These are phyloP conservation scores for Beauveria brongniartii DNA, from an alignment of 2,329 filamentous ascomycete genomes.

Conservation along the genomic window DNA sequence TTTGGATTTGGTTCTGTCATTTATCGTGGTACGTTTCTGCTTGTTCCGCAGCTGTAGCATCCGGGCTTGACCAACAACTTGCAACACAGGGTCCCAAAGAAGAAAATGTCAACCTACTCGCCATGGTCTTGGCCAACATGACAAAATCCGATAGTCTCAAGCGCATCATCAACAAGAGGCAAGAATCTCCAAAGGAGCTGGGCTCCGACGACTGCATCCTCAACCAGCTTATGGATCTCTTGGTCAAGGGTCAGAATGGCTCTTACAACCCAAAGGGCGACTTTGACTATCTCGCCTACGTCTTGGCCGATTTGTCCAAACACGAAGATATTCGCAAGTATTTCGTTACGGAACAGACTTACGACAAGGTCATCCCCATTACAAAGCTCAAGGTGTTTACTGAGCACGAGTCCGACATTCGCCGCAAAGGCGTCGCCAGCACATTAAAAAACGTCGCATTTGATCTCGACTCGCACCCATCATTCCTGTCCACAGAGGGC, in stretches of 20 bases:
- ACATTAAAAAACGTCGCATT: slow-evolving; percentile 94
- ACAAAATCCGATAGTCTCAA: slow-evolving; percentile 71
- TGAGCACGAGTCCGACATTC: slow-evolving; percentile 73
- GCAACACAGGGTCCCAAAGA: slow-evolving; percentile 57
- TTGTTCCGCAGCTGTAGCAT: background rate
- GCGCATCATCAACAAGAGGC: slow-evolving; percentile 58
- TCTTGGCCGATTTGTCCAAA: slow-evolving; percentile 89
- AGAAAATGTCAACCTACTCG: slow-evolving; percentile 71
- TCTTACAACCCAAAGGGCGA: slow-evolving; percentile 76
- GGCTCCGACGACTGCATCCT: slow-evolving; percentile 66
- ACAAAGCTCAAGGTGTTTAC: slow-evolving; percentile 93
- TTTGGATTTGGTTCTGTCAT: slow-evolving; percentile 61
- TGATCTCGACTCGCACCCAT: slow-evolving; percentile 62
- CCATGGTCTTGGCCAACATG: slow-evolving; percentile 91
- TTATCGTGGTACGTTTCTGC: slow-evolving; percentile 58
- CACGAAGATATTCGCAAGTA: slow-evolving; percentile 66
- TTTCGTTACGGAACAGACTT: slow-evolving; percentile 64
- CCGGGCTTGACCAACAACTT: background rate
- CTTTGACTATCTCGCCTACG: slow-evolving; percentile 88
- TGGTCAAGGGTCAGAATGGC: slow-evolving; percentile 82
- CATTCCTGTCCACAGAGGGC: slow-evolving; percentile 61
- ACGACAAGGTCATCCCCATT: slow-evolving; percentile 79
- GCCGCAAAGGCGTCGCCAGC: slow-evolving; percentile 88
- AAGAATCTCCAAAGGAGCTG: slow-evolving; percentile 60
- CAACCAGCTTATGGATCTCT: slow-evolving; percentile 90